These are phyloP conservation scores for Aspergillus hiratsukae DNA, from an alignment of 2,329 filamentous ascomycete species.

Conservation along the genomic window DNA sequence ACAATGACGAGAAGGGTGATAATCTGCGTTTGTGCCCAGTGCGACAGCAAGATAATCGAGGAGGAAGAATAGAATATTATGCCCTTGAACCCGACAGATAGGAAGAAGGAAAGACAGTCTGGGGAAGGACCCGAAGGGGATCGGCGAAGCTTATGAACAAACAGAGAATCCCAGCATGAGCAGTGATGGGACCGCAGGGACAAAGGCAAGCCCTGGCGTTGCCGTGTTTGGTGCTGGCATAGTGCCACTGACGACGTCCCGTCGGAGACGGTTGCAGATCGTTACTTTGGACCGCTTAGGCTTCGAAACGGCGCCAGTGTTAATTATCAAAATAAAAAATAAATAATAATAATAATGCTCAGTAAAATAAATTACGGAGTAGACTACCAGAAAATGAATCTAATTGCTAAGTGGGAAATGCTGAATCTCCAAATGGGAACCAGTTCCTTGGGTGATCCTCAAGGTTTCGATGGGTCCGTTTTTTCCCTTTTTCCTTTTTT, in stretches of 20 bases:
- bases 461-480: slow-evolving; percentile 14
- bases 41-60: slow-evolving; percentile 1
- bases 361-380: slow-evolving; percentile 1
- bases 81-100: slow-evolving; percentile 14
- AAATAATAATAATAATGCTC: slow-evolving; percentile 9
- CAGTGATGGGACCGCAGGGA: slow-evolving; percentile 20
- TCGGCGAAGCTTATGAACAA: slow-evolving; percentile 44
- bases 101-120: slow-evolving; percentile 27
- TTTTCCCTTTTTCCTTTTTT: slow-evolving; percentile 5
- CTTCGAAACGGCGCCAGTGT: slow-evolving; percentile 25
- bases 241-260: slow-evolving; percentile 41
- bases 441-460: slow-evolving; percentile 29
- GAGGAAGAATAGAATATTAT: slow-evolving; percentile 6
- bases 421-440: slow-evolving; percentile 24
- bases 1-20: slow-evolving; percentile 1
- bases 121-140: slow-evolving; percentile 37
- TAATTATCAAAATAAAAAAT: slow-evolving; percentile 11
- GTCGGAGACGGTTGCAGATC: slow-evolving; percentile 38
- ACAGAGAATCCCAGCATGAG: slow-evolving; percentile 30
- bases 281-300: slow-evolving; percentile 26
- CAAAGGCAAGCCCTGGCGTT: slow-evolving; percentile 24
- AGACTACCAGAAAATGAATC: not conserved
- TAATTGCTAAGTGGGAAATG: slow-evolving; percentile 7
- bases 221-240: slow-evolving; percentile 21
- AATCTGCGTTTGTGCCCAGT: not conserved